phyloP scores from a whole-genome alignment of 2,329 filamentous ascomycete genomes.

The Aspergillus chevalieri region DNA sequence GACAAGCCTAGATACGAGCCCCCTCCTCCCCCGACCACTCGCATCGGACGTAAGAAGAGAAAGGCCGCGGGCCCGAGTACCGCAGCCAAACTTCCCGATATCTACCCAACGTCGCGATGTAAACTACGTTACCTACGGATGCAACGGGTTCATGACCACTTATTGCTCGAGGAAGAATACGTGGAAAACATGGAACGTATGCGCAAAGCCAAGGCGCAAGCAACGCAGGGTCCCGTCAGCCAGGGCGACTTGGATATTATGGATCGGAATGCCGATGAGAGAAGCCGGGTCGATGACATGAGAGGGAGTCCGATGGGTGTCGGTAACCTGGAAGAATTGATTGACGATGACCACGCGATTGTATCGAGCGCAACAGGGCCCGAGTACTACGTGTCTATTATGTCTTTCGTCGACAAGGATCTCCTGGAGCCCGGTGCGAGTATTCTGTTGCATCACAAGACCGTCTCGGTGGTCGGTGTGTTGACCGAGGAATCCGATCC shows the following conservation, averaged over 20 bases:
- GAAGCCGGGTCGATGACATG: slow-evolving; percentile 95
- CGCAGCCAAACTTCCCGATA: slow-evolving; percentile 85
- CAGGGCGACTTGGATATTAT: slow-evolving; percentile 65
- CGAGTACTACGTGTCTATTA: slow-evolving; percentile 99
- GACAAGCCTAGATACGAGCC: slow-evolving; percentile 99
- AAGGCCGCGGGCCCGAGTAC: slow-evolving; percentile 89
- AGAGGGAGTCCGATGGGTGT: slow-evolving; percentile 97
- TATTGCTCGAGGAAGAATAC: slow-evolving; percentile 95
- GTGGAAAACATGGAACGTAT: slow-evolving; percentile 98
- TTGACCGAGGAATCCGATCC: slow-evolving; percentile 94
- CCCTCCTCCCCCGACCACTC: slow-evolving; percentile 90
- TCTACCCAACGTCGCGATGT: slow-evolving; percentile 94
- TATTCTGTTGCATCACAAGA: slow-evolving; percentile 94
- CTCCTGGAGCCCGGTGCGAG: slow-evolving; percentile 92
- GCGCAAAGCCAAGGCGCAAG: slow-evolving; percentile 79
- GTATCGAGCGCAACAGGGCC: slow-evolving; percentile 95
- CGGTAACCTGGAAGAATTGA: slow-evolving; percentile 95
- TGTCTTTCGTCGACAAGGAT: slow-evolving; percentile 99
- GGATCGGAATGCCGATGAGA: slow-evolving; percentile 90
- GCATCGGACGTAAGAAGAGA: slow-evolving; percentile 97
- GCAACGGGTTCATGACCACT: slow-evolving; percentile 97
- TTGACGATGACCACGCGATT: slow-evolving; percentile 98
- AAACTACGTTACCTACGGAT: slow-evolving; percentile 95
- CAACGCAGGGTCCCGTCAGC: slow-evolving; percentile 48
- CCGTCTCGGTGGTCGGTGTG: slow-evolving; percentile 94